Percentiles rank a stretch among this genome's conserved stretches.
Evolutionary conservation across 2,329 filamentous ascomycete species (phyloP).

Genomic region (Seiridium unicorne): DNA sequence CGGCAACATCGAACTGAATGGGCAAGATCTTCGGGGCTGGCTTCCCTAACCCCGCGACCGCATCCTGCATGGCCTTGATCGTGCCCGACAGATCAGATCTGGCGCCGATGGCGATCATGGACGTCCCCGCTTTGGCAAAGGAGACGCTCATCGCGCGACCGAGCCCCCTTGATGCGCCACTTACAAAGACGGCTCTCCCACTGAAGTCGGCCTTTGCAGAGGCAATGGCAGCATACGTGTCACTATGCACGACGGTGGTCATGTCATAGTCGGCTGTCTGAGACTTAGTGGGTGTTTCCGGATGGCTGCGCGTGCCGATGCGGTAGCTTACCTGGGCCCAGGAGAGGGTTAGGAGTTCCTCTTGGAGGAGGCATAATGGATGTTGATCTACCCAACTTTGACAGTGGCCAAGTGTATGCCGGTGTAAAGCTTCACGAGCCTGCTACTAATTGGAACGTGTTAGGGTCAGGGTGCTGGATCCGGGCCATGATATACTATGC

Average conservation of each 20-base stretch:
- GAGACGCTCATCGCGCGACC: conserved; percentile 28
- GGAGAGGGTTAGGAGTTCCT: conserved; percentile 5
- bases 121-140: conserved; percentile 33
- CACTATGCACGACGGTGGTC: conserved; percentile 26
- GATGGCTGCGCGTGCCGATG: neutral
- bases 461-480: too few species aligned
- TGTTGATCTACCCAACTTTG: too few species aligned
- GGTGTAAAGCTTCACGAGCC: too few species aligned
- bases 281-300: neutral
- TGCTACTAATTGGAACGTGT: too few species aligned
- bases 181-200: conserved; percentile 33
- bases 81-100: conserved; percentile 23
- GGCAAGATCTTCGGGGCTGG: conserved; percentile 26
- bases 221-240: conserved; percentile 31
- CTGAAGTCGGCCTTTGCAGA: conserved; percentile 23
- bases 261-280: conserved; percentile 15
- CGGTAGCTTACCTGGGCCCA: conserved; percentile 5
- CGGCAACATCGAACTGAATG: conserved; percentile 32
- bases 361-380: conserved; percentile 4
- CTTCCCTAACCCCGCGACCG: conserved; percentile 20
- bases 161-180: conserved; percentile 32
- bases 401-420: too few species aligned
- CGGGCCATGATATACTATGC: too few species aligned
- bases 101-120: conserved; percentile 32
- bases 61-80: conserved; percentile 20